Base-by-base conservation (phyloP, 1,284 basidiomycete genomes). In the Veloporphyrellus conicus region DNA sequence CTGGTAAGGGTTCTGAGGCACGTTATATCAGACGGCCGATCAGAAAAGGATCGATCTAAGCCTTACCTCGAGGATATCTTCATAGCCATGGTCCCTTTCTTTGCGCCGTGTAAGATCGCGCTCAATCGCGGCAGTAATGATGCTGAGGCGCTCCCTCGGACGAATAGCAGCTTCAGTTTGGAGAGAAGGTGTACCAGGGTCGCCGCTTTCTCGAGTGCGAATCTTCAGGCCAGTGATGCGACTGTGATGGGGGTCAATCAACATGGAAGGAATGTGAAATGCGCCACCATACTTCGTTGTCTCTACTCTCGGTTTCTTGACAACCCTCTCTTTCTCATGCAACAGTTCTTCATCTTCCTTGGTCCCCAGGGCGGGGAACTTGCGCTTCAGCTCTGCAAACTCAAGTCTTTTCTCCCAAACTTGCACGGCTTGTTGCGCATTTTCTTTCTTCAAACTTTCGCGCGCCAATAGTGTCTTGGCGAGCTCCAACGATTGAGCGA, bases 261-360 rank as follows among this genome's bases (percentile, higher is more conserved):
- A 34, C 6, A 20, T 23, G 7, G 2, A 45, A 15, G 4, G 22
- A 22, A 19, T 0, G 1, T 7, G 1, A 6, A 29, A 27, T 6
- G 23, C 23, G 8, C 23, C 38, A 39, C 25, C 72, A 37, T 71
- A 82, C 78, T 60, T 59, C n/a, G 64, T 50, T 23, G 60, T 49
- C 29, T 70, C 66, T 22, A 62, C 48, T 57, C 78, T 84, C 12
- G 70, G 67, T 55, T 77, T 82, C 73, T 83, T 87, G 14, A 70
- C 68, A 32, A 79, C 76, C 53, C 79, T 73, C 63, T 90, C 82
- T 65, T 87, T 84, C 70, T 92, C 84, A 48, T 87, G 68, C 20
- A 92, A 68, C 3, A 93, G 74, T 45, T 94, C 91, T 41, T 95
- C 92, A 54, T 95, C 92, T 7, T 79, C 76, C 54, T 86, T 84